Evolutionary conservation across 1,284 basidiomycete species (phyloP).

Genomic region (Lentinula novae-zelandiae): DNA sequence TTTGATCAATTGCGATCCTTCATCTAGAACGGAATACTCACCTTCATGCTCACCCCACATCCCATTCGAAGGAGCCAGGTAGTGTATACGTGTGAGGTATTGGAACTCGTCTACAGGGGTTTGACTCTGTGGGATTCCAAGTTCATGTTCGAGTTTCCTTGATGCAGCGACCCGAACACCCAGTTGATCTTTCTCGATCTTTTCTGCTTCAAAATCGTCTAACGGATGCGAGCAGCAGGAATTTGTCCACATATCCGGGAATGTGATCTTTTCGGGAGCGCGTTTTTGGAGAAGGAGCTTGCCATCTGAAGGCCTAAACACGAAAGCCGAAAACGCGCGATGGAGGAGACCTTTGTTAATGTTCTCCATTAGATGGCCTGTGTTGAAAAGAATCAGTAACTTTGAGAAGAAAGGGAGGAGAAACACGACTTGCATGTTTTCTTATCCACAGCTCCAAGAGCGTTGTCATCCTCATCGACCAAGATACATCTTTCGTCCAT

Average conservation of each 20-base stretch:
- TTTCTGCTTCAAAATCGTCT: slow-evolving; percentile 84
- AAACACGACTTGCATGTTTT: slow-evolving; percentile 78
- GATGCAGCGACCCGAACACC: slow-evolving; percentile 90
- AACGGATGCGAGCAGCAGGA: slow-evolving; percentile 99
- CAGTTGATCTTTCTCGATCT: slow-evolving; percentile 75
- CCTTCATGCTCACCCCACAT: slow-evolving; percentile 99
- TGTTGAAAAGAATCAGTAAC: not conserved
- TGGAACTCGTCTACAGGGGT: slow-evolving; percentile 87
- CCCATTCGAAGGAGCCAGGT: slow-evolving; percentile 90
- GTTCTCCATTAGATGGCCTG: slow-evolving; percentile 97
- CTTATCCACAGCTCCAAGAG: slow-evolving; percentile 92
- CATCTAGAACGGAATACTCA: slow-evolving; percentile 26
- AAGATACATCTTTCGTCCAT: slow-evolving; percentile 99
- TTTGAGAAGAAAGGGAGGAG: slow-evolving; percentile 3
- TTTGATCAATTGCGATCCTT: not conserved
- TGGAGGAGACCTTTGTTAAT: slow-evolving; percentile 94
- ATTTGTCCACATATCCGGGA: slow-evolving; percentile 99
- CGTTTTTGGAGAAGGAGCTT: slow-evolving; percentile 95
- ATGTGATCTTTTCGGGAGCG: slow-evolving; percentile 98
- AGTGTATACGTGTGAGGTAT: slow-evolving; percentile 96
- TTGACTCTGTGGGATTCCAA: slow-evolving; percentile 84
- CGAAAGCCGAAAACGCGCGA: slow-evolving; percentile 96
- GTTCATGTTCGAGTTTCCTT: slow-evolving; percentile 94
- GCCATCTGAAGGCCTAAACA: slow-evolving; percentile 93
- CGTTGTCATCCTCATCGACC: slow-evolving; percentile 85